Base-by-base conservation (phyloP, 1,139 yeast genomes). In the Hansenula sp. region DNA sequence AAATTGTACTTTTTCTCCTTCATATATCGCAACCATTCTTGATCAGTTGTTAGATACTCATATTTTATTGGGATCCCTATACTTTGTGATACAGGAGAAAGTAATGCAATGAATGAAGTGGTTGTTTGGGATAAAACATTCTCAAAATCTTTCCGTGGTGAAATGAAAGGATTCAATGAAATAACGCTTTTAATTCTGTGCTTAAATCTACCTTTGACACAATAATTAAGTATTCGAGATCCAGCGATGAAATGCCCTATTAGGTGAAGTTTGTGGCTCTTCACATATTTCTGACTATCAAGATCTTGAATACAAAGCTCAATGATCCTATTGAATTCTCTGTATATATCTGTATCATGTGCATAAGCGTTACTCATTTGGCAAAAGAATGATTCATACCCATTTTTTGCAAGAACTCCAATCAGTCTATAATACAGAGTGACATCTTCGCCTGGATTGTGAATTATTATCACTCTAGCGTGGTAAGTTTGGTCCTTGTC, bases 251-350 rank as follows among this genome's bases (percentile, higher is more conserved):
- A 37, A 18, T 39, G 40, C 1, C 46, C 52, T n/a, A 51, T 17
- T 11, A 51, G 32, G 27, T 49, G 53, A 1, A 51, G 29, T 17
- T 39, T 28, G 10, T 34, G 39, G 20, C 28, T 38, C 4, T 30
- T 30, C 5, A 36, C 6, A 3, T 37, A 38, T 1, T 10, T 20
- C 13, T 32, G 39, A 1, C 35, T 28, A 25, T 45, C 48, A n/a
- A 50, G 28, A 25, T 51, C 55, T 32, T 44, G 46, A 14, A 48
- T 41, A 22, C 52, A 48, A 40, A 50, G 34, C 14, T 44, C 42
- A 14, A 51, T 39, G 6, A 46, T 40, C 8, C 47, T 32, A 28
- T 47, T 45, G 16, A 48, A 34, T 41, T 49, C 53, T 27, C 44
- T 41, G 13, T 33, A 33, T 2, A 33, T 33, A 18, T 33, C 35